Evolutionary conservation across 2,329 filamentous ascomycete genomes (phyloP).

Genomic region (Zasmidium cellare): DNA sequence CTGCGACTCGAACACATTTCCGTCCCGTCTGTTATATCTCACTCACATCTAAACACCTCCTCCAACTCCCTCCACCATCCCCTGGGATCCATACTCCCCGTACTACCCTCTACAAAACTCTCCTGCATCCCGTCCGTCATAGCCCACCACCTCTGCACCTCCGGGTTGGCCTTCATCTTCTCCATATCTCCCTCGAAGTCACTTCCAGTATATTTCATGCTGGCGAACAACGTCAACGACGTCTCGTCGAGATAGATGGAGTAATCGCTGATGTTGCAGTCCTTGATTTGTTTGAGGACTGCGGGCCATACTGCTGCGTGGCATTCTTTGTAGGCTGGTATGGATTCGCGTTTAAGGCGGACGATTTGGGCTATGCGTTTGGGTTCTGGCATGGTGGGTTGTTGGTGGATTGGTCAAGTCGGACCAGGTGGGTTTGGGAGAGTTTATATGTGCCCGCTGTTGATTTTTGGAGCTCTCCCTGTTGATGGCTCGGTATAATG

Average conservation of each 20-base stretch:
- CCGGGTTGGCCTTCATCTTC: conserved; percentile 69
- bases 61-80: conserved; percentile 69
- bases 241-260: conserved; percentile 69
- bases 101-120: conserved; percentile 58
- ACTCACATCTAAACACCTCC: conserved; percentile 66
- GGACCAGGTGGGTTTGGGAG: too few species aligned
- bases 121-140: conserved; percentile 78
- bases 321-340: conserved; percentile 70
- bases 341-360: conserved; percentile 65
- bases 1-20: too few species aligned
- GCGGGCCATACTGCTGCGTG: conserved; percentile 77
- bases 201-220: conserved; percentile 75
- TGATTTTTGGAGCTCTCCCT: too few species aligned
- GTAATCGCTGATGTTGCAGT: conserved; percentile 74
- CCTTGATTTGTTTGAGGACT: conserved; percentile 72
- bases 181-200: conserved; percentile 75
- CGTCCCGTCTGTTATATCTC: too few species aligned
- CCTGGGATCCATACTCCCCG: conserved; percentile 56
- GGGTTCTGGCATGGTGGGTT: conserved; percentile 21
- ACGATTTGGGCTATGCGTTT: conserved; percentile 71
- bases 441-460: too few species aligned
- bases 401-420: background rate
- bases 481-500: background rate
- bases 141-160: conserved; percentile 76
- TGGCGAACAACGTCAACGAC: conserved; percentile 67